phyloP scores from a whole-genome alignment of 2,329 filamentous ascomycete species.

The Sarocladiaceae sp. region DNA sequence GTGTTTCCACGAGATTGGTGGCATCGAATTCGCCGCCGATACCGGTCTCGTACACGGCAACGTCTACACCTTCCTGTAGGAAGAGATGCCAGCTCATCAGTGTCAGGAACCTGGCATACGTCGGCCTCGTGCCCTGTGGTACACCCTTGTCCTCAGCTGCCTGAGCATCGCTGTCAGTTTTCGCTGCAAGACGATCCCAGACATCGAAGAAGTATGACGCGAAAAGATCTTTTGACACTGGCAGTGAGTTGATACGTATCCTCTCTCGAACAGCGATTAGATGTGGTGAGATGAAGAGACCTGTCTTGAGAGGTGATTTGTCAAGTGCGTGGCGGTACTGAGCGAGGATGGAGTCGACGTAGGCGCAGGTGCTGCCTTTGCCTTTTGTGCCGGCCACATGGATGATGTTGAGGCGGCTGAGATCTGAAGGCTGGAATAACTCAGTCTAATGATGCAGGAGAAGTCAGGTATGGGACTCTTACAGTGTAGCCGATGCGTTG shows the following conservation, averaged over 20 bases:
- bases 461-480: conserved; percentile 10
- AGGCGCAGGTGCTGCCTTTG: conserved; percentile 68
- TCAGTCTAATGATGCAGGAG: neutral
- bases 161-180: conserved; percentile 19
- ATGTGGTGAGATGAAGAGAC: conserved; percentile 65
- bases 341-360: conserved; percentile 55
- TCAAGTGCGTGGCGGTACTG: conserved; percentile 32
- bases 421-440: conserved; percentile 31
- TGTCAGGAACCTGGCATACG: conserved; percentile 57
- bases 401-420: conserved; percentile 58
- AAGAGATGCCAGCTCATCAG: conserved; percentile 64
- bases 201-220: conserved; percentile 63
- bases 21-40: conserved; percentile 64
- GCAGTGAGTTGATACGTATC: conserved; percentile 54
- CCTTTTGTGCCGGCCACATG: conserved; percentile 73
- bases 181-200: conserved; percentile 47
- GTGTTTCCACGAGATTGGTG: conserved; percentile 57
- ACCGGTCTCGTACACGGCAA: conserved; percentile 60
- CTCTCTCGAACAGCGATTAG: conserved; percentile 61
- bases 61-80: conserved; percentile 54
- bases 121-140: conserved; percentile 34
- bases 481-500: conserved; percentile 69
- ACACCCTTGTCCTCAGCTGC: conserved; percentile 23
- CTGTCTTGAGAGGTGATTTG: conserved; percentile 38
- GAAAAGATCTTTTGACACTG: conserved; percentile 53